These are phyloP conservation scores for Euphorbia peplus DNA, from an alignment of 345 rosid species.

Conservation along the genomic window DNA sequence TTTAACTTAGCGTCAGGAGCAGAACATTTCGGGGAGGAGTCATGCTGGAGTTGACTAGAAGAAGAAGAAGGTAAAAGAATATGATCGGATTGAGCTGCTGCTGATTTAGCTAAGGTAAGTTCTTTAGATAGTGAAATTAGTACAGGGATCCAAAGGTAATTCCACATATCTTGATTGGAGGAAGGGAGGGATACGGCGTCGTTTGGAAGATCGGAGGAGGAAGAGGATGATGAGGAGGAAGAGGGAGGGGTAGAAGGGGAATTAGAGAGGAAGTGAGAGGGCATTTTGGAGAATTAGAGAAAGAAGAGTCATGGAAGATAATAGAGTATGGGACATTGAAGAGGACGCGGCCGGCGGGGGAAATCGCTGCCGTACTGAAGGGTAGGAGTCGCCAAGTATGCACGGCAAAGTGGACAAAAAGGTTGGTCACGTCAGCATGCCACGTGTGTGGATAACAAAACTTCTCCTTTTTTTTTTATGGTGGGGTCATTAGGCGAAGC, in stretches of 20 bases:
- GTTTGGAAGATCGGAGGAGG: conserved; percentile 20
- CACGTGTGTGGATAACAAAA: not conserved
- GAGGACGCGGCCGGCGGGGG: not conserved
- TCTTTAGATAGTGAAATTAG: conserved; percentile 49
- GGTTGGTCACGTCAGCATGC: not conserved
- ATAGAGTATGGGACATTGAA: not conserved
- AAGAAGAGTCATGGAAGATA: not conserved
- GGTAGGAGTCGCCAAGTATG: not conserved
- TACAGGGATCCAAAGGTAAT: conserved; percentile 47
- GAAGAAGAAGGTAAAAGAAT: conserved; percentile 57
- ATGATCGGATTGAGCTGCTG: conserved; percentile 28
- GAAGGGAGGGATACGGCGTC: conserved; percentile 32
- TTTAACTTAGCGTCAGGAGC: conserved; percentile 51
- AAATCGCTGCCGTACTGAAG: not conserved
- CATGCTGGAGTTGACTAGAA: conserved; percentile 33
- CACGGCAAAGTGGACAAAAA: not conserved
- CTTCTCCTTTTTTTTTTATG: too few relatives aligned
- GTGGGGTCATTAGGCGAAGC: not conserved
- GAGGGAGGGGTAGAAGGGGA: conserved; percentile 23
- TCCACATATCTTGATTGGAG: conserved; percentile 34
- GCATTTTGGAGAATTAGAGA: conserved; percentile 31
- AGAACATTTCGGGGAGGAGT: conserved; percentile 38
- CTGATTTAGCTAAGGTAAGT: conserved; percentile 28
- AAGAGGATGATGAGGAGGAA: conserved; percentile 9
- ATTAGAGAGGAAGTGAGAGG: conserved; percentile 32